Evolutionary conservation across 2,329 filamentous ascomycete species (phyloP), one percentile per base, ranked within the genome.

Genomic region (Stemphylium vesicarium): DNA sequence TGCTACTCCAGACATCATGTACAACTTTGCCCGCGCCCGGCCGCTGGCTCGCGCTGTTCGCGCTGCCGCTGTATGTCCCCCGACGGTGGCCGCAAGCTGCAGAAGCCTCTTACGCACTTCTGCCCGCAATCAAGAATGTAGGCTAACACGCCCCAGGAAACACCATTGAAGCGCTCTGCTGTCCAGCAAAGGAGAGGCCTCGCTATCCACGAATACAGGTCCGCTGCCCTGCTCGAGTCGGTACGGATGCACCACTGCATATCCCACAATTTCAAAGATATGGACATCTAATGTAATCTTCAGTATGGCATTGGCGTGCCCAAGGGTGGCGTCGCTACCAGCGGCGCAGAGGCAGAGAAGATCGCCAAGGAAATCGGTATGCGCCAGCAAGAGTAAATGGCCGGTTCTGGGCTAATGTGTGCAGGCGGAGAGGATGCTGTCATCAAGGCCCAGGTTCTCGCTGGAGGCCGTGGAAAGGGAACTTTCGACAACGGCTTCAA

Each of bases 361-460:
- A 86, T 98, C 73, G 95, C 95, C 55, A 93, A 94, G 82, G 82
- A 88, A 65, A 95, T 99, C 74, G 90, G 92, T 88, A 84, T 63
- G 77, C 58, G 50, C 39, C 43, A 38, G 41, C 32, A n/a, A 44
- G 37, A 24, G 56, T 53, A 66, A 31, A 55, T 26, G 69, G 60
- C 68, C 52, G 62, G 51, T 48, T 9, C 13, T 35, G 49, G 48
- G 53, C 71, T 77, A 70, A 77, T 64, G 56, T 37, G 46, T 53
- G 54, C 69, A 83, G 89, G 85, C 67, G 85, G 85, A 71, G 94
- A 96, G 76, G 95, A 99, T 79, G 94, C 97, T 87, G 95, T 99
- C 70, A 98, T 99, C 86, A 99, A 99, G 87, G 95, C 95, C 60
- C 95, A 99, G 84, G 95, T 99, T 59, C 90, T 99, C 62, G 95